Base-by-base conservation (phyloP, 2,329 filamentous ascomycete genomes). In the Penicillium fuscoglaucum region DNA sequence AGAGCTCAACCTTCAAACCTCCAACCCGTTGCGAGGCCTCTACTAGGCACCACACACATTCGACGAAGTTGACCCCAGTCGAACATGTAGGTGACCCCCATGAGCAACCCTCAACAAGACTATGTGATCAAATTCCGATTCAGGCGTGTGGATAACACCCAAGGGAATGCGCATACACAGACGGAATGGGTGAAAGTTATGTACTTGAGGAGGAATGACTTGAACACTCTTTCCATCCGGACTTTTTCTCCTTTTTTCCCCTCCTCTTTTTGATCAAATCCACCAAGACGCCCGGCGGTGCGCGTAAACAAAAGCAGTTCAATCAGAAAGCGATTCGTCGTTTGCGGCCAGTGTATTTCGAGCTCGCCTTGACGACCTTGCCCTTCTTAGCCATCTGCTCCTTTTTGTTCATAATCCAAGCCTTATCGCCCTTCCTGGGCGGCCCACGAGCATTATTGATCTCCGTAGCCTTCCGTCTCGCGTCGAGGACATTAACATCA, bases 281-380 rank as follows among this genome's bases (percentile, higher is more conserved):
- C 26, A 31, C 12, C 28, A 46, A 19, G 12, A 53, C 21, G 6
- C n/a, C 21, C 19, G 8, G 26, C 35, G 9, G 37, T 44, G 28
- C 4, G 10, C 19, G 12, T 17, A 50, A 35, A 21, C 48, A 24
- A 35, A 35, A 24, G 54, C 26, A 49, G 33, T 45, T 47, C 29
- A 29, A 57, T 76, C 80, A 96, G 74, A 96, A 96, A 33, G 87
- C 87, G 55, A 88, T 80, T 58, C 90, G 85, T 75, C 95, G 85
- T 80, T 92, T 96, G 68, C 95, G 83, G 31, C 93, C 95, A 0
- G 93, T 98, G 74, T 96, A 99, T 77, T 96, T 98, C 52, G 90
- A 96, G 56, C 84, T 91, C 1, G 87, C 80, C 81, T 98, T 98
- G 67, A 98, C 93, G 29, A 98, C 84, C 80, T 95, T 97, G 46